Base-by-base conservation (phyloP, 1,139 yeast genomes). In the Magnusiomyces ingens region DNA sequence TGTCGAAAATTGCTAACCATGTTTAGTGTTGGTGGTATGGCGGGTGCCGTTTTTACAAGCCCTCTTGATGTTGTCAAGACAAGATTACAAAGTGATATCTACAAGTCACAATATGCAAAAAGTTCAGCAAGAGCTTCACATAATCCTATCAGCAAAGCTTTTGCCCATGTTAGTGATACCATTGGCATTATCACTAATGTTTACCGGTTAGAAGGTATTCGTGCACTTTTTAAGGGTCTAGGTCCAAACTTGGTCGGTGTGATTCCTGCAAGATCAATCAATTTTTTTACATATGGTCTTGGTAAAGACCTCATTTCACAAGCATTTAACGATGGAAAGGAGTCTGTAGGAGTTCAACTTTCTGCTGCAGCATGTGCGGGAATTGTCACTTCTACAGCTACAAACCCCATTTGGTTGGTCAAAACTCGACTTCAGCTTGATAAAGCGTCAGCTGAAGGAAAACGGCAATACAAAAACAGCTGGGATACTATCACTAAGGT, bases 351-450 rank as follows among this genome's bases (percentile, higher is more conserved):
- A 82, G 82, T 93, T 40, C 99, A 94, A 70, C 74, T 94, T 54
- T 68, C 82, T 35, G 81, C 97, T 0, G 99, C 98, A n/a, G 82
- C 93, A 1, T 79, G 79, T 62, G 99, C 99, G 0, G 99, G 99
- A 2, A 76, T 93, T 66, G 94, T 86, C 19, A 94, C 99, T 0
- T 85, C 97, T 2, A 93, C 99, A 0, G 96, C 94, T n/a, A 94
- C 99, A 0, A 94, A 94, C 67, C 99, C 99, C n/a, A 94, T 94
- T 54, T 94, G 99, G 99, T 75, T 94, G 59, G 85, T 94, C 56
- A 94, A 94, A 69, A 94, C 99, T 0, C 78, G 99, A 64, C 77
- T 94, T 50, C 99, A 94, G 66, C 76, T 94, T 55, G 99, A 93
- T 68, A 86, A 84, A 66, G 62, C 68, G 5, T 49, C 62, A 1